Evolutionary conservation across 305 asterid species (phyloP).

Genomic region (Andrographis paniculata): DNA sequence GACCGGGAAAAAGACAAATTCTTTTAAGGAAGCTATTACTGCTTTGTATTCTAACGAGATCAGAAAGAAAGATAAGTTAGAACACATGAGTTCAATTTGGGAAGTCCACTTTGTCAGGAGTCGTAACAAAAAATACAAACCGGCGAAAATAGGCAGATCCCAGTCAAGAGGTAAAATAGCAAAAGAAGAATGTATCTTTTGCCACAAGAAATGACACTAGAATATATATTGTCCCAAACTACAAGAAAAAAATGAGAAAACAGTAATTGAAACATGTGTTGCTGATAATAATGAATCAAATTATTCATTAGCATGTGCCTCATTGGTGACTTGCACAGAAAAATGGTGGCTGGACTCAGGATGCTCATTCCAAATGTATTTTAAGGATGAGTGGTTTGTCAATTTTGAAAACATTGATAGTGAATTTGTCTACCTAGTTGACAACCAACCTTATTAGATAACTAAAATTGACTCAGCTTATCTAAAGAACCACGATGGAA

Average conservation of each 20-base stretch:
- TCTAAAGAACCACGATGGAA: too few species aligned
- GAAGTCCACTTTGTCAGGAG: neutral
- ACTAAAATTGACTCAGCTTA: too few species aligned
- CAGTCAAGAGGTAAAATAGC: neutral
- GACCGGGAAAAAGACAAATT: neutral
- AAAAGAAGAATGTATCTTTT: neutral
- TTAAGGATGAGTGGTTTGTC: too few species aligned
- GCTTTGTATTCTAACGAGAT: neutral
- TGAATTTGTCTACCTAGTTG: too few species aligned
- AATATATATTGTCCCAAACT: neutral
- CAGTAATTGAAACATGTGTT: too few species aligned
- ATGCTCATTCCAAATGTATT: too few species aligned
- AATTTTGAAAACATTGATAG: too few species aligned
- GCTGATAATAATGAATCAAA: neutral
- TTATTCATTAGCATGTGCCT: neutral
- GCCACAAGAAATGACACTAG: neutral
- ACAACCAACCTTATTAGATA: too few species aligned
- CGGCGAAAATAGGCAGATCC: neutral
- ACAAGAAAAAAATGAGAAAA: neutral
- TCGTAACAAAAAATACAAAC: neutral
- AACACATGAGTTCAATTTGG: neutral
- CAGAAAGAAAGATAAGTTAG: neutral
- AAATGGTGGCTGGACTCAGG: neutral
- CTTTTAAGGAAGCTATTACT: too few species aligned
- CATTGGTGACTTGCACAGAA: neutral